These are phyloP conservation scores for Fusarium marasasianum DNA, from an alignment of 2,329 filamentous ascomycete species.

Conservation along the genomic window DNA sequence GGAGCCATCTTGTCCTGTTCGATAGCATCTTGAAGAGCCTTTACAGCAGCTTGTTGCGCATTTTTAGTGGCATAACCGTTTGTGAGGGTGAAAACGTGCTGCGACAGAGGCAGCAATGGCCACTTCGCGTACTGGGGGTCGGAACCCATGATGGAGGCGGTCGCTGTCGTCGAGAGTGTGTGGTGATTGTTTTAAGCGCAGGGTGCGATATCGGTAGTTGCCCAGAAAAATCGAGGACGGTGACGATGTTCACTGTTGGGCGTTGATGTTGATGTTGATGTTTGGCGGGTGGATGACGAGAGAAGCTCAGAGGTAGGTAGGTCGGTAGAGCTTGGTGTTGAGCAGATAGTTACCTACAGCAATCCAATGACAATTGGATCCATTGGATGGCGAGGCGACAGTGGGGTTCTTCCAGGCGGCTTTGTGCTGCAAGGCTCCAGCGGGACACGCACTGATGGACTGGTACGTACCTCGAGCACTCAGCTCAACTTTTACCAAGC, in stretches of 20 bases:
- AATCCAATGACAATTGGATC: conserved; percentile 24
- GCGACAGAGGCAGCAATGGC: conserved; percentile 81
- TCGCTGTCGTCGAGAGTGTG: conserved; percentile 43
- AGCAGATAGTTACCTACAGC: conserved; percentile 4
- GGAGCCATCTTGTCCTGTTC: conserved; percentile 86
- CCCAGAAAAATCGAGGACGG: neutral
- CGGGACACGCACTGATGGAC: conserved; percentile 42
- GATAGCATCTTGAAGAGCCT: conserved; percentile 84
- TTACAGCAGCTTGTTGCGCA: conserved; percentile 75
- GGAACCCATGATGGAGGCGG: conserved; percentile 69
- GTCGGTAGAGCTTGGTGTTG: conserved; percentile 35
- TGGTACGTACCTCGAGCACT: conserved; percentile 5
- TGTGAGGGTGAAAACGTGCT: conserved; percentile 88
- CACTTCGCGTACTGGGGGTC: conserved; percentile 89
- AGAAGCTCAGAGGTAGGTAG: conserved; percentile 37
- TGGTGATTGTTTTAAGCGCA: conserved; percentile 22
- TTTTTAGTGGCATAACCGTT: conserved; percentile 76
- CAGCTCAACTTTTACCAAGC: neutral
- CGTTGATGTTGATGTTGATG: conserved; percentile 12
- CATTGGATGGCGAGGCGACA: conserved; percentile 37
- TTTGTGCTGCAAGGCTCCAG: conserved; percentile 45
- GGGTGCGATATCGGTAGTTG: neutral
- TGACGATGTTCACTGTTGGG: neutral
- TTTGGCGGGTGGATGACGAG: conserved; percentile 40
- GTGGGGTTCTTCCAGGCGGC: conserved; percentile 20